Base-by-base conservation (phyloP, 2,329 filamentous ascomycete species). In the Colletotrichum karsti region DNA sequence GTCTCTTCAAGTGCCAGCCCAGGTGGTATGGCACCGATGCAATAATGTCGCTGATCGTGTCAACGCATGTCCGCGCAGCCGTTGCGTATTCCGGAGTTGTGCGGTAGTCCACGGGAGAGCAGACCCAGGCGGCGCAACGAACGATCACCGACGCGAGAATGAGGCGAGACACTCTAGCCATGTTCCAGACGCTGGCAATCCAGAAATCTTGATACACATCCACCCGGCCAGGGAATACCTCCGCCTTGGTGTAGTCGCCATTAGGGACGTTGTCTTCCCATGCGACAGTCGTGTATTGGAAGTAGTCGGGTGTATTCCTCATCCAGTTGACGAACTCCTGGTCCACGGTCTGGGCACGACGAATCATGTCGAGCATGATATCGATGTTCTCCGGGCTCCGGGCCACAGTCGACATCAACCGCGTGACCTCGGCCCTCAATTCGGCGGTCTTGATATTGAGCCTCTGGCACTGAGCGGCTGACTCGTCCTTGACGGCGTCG, bases 51-150 rank as follows among this genome's bases (percentile, higher is more conserved):
- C 83, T 82, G 69, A 90, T 87, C 59, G 81, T 82, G 50, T 88
- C 84, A 41, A 81, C 80, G 57, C 83, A 88, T 2, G 81, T 81
- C 39, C 84, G 78, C 15, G 85, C 82, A 5, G 86, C 85, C 1
- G 84, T 83, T 10, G 87, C 87, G 70, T 90, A 91, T 75, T 90
- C 87, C 18, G 87, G 84, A 6, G 88, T 90, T 1, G 88, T 90
- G 44, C 88, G 82, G 73, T 90, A 90, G 75, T 91, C 88, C 8
- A 88, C 83, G 0, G 89, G 88, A 8, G 84, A 81, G 74, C 86
- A 88, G 24, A 87, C 80, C 88, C 88, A 90, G 2, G 89, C 88
- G 7, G 85, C 84, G 72, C 87, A 90, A 7, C 89, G 85, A 12
- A 90, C 85, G 39, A 87, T 83, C 15, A 88, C 77, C 15, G 86